Evolutionary conservation across 768 basidiomycete species (phyloP).

Genomic region (Roridomyces roridus): DNA sequence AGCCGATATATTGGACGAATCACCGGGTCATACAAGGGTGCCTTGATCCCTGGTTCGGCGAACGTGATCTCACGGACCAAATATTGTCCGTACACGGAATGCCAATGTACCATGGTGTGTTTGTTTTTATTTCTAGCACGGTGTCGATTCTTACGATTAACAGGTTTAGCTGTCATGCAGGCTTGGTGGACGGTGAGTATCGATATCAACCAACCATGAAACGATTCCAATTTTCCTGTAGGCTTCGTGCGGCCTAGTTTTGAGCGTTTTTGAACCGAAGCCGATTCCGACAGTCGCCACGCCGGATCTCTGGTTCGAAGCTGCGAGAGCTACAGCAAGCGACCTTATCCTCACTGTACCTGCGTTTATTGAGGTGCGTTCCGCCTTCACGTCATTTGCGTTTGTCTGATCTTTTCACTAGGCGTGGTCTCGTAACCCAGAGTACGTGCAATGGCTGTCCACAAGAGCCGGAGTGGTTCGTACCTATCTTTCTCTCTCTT

Average conservation of each 20-base stretch:
- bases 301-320: slow-evolving; percentile 29
- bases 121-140: background rate
- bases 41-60: slow-evolving; percentile 25
- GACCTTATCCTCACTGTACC: slow-evolving; percentile 35
- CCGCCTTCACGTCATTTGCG: background rate
- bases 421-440: slow-evolving; percentile 34
- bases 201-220: background rate
- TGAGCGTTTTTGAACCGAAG: slow-evolving; percentile 32
- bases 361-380: slow-evolving; percentile 34
- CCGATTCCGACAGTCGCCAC: slow-evolving; percentile 31
- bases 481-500: background rate
- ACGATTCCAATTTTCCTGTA: background rate
- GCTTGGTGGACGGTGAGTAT: slow-evolving; percentile 30
- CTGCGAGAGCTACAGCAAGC: slow-evolving; percentile 24
- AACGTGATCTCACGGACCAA: slow-evolving; percentile 29
- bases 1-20: slow-evolving; percentile 29
- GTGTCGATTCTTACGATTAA: too few relatives aligned
- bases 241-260: slow-evolving; percentile 29
- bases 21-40: slow-evolving; percentile 17
- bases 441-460: slow-evolving; percentile 33
- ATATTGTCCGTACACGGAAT: slow-evolving; percentile 25
- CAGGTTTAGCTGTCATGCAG: slow-evolving; percentile 29
- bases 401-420: slow-evolving; percentile 3
- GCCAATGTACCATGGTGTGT: slow-evolving; percentile 33
- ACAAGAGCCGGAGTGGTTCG: slow-evolving; percentile 37